These are phyloP conservation scores for Chenopodium quinoa DNA, from an alignment of 148 eudicot species.

Conservation along the genomic window DNA sequence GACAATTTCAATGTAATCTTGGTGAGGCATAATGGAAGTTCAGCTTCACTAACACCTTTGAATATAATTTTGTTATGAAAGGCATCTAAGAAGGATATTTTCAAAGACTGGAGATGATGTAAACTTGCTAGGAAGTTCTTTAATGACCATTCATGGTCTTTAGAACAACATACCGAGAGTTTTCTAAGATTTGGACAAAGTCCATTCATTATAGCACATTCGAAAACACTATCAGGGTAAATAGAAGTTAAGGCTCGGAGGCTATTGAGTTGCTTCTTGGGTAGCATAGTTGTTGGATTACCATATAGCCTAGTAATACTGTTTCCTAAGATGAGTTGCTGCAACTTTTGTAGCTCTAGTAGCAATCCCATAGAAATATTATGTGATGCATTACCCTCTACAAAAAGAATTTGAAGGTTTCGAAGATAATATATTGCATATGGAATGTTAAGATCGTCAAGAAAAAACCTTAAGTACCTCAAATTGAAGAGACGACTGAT, in stretches of 20 bases:
- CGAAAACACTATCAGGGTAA: not conserved
- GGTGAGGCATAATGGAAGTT: constrained; percentile 11
- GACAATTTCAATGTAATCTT: constrained; percentile 20
- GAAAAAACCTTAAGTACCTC: constrained; percentile 20
- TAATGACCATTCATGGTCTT: not conserved
- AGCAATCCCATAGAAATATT: not conserved
- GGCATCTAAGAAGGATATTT: not conserved
- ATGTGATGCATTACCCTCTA: not conserved
- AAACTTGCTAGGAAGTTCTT: not conserved
- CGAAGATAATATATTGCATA: constrained; percentile 10
- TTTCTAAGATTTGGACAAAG: constrained; percentile 9
- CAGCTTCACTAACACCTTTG: not conserved
- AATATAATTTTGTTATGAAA: not conserved
- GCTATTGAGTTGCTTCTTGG: not conserved
- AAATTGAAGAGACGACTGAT: constrained; percentile 2
- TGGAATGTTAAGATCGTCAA: not conserved
- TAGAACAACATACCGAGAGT: not conserved
- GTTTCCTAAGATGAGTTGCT: constrained; percentile 15
- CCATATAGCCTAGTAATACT: not conserved
- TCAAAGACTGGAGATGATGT: not conserved
- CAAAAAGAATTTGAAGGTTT: constrained; percentile 20
- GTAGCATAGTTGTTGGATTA: not conserved
- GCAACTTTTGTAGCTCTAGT: constrained; percentile 7
- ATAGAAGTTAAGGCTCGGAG: constrained; percentile 16
- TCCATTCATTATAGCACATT: not conserved